Conservation (phyloP, 1,284 basidiomycete genomes). For the Uromyces viciae-fabae region DNA sequence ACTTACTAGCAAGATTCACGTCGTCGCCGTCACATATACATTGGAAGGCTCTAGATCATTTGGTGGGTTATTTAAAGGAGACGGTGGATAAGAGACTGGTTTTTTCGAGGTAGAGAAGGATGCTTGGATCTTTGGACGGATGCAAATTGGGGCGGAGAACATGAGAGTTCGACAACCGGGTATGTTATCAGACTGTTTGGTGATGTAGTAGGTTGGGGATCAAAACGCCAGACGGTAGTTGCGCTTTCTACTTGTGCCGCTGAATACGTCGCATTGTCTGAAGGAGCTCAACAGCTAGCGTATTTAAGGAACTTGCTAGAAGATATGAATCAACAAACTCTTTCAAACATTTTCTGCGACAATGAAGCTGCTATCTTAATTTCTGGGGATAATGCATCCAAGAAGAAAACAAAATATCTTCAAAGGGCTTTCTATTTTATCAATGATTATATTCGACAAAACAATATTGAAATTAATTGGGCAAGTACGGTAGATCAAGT, state of each 20-base stretch:
- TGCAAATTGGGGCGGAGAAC: slow-evolving; percentile 14
- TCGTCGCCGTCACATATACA: not conserved
- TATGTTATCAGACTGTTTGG: not conserved
- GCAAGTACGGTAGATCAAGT: too few species aligned
- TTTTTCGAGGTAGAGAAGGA: not conserved
- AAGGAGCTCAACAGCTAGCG: not conserved
- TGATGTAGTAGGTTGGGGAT: not conserved
- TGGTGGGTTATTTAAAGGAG: not conserved
- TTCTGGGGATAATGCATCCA: not conserved
- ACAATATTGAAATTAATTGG: too few species aligned
- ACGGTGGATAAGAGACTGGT: not conserved
- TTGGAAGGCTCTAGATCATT: not conserved
- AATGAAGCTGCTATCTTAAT: not conserved
- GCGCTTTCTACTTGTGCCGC: not conserved
- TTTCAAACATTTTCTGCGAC: not conserved
- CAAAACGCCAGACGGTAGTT: slow-evolving; percentile 10
- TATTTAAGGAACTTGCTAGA: not conserved
- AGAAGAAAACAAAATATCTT: not conserved
- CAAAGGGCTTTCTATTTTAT: not conserved
- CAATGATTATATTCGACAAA: too few species aligned
- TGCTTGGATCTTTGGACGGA: not conserved
- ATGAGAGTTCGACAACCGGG: not conserved
- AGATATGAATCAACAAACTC: not conserved
- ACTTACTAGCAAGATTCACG: not conserved
- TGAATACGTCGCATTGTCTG: not conserved